A percentile compares a stretch with the other conserved stretches of the same genome.
phyloP scores from a whole-genome alignment of 2,329 filamentous ascomycete species.

The Venturia asperata region DNA sequence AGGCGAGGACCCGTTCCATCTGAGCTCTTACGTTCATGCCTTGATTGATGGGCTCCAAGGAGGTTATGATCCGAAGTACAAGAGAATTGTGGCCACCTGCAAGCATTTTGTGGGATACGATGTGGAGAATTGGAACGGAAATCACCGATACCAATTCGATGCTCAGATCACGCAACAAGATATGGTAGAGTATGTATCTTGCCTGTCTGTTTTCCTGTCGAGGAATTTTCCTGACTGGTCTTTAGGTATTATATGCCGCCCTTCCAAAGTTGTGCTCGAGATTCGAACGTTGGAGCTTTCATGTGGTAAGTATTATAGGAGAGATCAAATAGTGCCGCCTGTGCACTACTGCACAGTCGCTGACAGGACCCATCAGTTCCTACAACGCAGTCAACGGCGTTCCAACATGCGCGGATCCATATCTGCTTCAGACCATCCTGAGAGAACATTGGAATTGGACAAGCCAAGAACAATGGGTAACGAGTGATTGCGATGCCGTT shows the following conservation, averaged over 20 bases:
- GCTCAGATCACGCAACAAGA: conserved; percentile 54
- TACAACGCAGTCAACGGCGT: conserved; percentile 58
- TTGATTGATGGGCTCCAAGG: conserved; percentile 48
- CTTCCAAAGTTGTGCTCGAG: conserved; percentile 48
- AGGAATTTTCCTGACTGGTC: too few relatives aligned
- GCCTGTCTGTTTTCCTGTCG: too few relatives aligned
- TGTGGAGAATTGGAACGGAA: conserved; percentile 29
- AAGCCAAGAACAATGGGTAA: conserved; percentile 54
- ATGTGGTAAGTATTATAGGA: conserved; percentile 37
- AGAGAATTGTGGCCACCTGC: conserved; percentile 40
- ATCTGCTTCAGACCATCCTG: conserved; percentile 55
- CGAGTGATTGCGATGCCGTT: conserved; percentile 59
- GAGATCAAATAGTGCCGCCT: too few relatives aligned
- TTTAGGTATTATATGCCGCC: conserved; percentile 54
- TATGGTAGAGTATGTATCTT: conserved; percentile 42
- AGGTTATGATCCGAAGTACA: conserved; percentile 27
- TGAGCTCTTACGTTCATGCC: conserved; percentile 46
- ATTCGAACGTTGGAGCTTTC: conserved; percentile 40
- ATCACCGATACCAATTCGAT: conserved; percentile 45
- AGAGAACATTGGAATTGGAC: conserved; percentile 60
- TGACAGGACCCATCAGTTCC: conserved; percentile 24
- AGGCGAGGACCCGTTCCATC: conserved; percentile 48
- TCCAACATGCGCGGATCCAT: conserved; percentile 56
- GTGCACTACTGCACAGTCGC: too few relatives aligned
- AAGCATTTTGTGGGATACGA: conserved; percentile 39